A percentile compares a stretch with the other conserved stretches of the same genome.
These are phyloP conservation scores for Aspergillus ochraceus DNA, from an alignment of 2,329 filamentous ascomycete genomes.

Conservation along the genomic window DNA sequence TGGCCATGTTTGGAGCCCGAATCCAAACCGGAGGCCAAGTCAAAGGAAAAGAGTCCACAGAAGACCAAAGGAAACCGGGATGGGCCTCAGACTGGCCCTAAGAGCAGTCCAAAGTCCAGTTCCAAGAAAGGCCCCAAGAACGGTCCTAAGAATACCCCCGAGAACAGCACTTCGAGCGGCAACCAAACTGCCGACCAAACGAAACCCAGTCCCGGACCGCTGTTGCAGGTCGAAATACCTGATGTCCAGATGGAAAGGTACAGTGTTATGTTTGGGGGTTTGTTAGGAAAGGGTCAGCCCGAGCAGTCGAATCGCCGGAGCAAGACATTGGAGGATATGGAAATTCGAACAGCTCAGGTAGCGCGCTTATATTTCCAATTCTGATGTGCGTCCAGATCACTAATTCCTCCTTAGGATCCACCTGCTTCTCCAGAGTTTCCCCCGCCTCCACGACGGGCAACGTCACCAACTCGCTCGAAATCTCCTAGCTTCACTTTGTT, in stretches of 20 bases:
- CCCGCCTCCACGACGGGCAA: conserved; percentile 34
- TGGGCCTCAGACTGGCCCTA: conserved; percentile 15
- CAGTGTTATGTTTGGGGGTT: conserved; percentile 85
- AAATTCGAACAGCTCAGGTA: conserved; percentile 51
- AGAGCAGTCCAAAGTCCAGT: conserved; percentile 3
- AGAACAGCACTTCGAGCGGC: conserved; percentile 4
- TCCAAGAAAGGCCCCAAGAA: conserved; percentile 14
- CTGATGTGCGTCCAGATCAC: background rate
- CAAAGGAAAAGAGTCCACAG: background rate
- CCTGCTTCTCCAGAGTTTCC: conserved; percentile 13
- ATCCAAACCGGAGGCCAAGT: conserved; percentile 8
- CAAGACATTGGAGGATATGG: conserved; percentile 50
- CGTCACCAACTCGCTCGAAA: conserved; percentile 36
- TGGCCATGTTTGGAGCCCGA: conserved; percentile 29
- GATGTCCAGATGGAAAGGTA: conserved; percentile 81
- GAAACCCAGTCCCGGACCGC: conserved; percentile 21
- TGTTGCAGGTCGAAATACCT: conserved; percentile 78
- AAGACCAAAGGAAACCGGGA: conserved; percentile 4
- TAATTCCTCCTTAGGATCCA: conserved; percentile 3
- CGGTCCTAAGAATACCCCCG: background rate
- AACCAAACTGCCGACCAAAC: conserved; percentile 4
- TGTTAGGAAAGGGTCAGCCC: conserved; percentile 55
- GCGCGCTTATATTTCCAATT: conserved; percentile 15
- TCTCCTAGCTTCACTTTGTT: conserved; percentile 42
- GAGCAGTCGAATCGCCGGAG: conserved; percentile 38